These are phyloP conservation scores for Earliella scabrosa DNA, from an alignment of 1,284 basidiomycete species.

Conservation along the genomic window DNA sequence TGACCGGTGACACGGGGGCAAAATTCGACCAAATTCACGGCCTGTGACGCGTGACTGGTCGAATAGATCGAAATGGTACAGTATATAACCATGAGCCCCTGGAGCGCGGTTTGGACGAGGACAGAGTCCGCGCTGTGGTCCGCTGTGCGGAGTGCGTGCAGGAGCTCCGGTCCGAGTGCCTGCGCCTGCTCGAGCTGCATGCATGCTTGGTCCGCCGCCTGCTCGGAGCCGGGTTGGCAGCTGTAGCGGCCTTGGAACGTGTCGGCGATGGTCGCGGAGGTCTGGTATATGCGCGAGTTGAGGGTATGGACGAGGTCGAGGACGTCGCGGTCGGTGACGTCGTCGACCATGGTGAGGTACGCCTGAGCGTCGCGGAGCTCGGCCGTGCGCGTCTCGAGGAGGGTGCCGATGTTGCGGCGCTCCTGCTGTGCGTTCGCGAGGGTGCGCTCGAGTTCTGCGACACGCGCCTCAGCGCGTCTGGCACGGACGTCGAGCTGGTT, in stretches of 20 bases:
- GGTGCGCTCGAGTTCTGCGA: neutral
- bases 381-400: constrained; percentile 23
- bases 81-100: constrained; percentile 36
- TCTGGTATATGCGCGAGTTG: constrained; percentile 31
- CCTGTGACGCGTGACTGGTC: no score
- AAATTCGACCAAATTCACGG: no score
- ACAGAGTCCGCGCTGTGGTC: constrained; percentile 47
- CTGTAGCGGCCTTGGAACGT: constrained; percentile 3
- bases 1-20: no score
- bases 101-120: constrained; percentile 46
- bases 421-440: neutral
- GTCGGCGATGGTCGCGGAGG: constrained; percentile 23
- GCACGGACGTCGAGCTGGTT: neutral
- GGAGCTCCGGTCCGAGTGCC: constrained; percentile 42
- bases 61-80: no score
- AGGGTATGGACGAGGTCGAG: constrained; percentile 19
- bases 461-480: neutral
- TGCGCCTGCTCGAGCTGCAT: constrained; percentile 30
- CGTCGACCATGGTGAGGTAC: constrained; percentile 25
- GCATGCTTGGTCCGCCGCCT: neutral
- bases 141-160: constrained; percentile 37
- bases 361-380: constrained; percentile 29
- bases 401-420: neutral
- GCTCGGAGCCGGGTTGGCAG: neutral
- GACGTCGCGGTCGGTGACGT: constrained; percentile 28